Evolutionary conservation across 2,329 filamentous ascomycete genomes (phyloP), one percentile per base, ranked within the genome.

Genomic region (Aspergillus udagawae): DNA sequence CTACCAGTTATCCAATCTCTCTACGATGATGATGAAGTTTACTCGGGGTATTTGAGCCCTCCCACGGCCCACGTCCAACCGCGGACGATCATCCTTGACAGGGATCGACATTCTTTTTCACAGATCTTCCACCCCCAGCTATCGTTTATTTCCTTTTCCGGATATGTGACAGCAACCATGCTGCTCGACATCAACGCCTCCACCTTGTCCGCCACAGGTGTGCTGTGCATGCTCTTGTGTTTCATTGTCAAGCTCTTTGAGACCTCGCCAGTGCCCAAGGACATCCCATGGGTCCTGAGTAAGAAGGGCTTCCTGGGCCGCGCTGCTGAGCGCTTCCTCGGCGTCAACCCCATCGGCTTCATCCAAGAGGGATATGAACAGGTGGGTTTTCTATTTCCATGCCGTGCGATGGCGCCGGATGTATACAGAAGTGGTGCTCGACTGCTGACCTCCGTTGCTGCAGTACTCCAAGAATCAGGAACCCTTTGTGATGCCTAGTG

Each of bases 401-500:
- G 29, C 29, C 12, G 12, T 35, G 32, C 32, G 17, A 2, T 3
- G 32, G 32, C 5, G 5, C 12, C 2, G 1, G 10, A 29, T 29
- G 28, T 29, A 29, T 4, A 29, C 10, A 12, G 3, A 29, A 10
- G 9, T 29, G 2, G 28, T 20, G 7, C 25, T 21, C 6, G 21
- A n/a, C 25, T 52, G 23, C 45, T 57, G 10, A 57, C 14, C 14
- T 53, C 12, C 12, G 10, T 12, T 1, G 23, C 23, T 41, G 21
- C 38, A 60, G 58, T 58, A 58, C 29, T 60, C 58, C 32, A 58
- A 55, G 21, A 49, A 55, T n/a, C 52, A 60, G 21, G 17, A 60
- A 42, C 55, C 55, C 4, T 60, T 60, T 45, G 58, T 60, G 47
- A 51, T 60, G 58, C 58, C 58, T 21, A 60, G 58, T 38, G 55